phyloP scores from a whole-genome alignment of 768 basidiomycete genomes.

The Mycena maculata region DNA sequence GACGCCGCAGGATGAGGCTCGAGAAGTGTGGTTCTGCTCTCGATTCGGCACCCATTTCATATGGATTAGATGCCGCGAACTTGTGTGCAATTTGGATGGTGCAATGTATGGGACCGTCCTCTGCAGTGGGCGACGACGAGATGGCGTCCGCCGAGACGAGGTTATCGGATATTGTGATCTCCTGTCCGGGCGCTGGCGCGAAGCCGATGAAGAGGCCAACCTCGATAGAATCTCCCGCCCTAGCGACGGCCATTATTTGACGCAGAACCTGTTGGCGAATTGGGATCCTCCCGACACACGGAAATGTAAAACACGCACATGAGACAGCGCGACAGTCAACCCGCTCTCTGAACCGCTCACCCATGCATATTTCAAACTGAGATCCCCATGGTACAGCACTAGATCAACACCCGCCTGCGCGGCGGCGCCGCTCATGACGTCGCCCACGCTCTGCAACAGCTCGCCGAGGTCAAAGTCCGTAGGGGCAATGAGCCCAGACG shows the following conservation, averaged over 20 bases:
- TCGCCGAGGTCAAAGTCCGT: conserved; percentile 94
- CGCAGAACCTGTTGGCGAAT: conserved; percentile 72
- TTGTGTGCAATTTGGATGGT: conserved; percentile 64
- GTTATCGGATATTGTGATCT: conserved; percentile 25
- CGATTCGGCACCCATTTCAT: conserved; percentile 44
- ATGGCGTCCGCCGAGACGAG: conserved; percentile 37
- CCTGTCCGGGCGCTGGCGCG: conserved; percentile 36
- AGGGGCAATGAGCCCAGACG: conserved; percentile 30
- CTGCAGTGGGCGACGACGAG: conserved; percentile 39
- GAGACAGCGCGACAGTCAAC: conserved; percentile 81
- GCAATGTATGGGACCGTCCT: conserved; percentile 53
- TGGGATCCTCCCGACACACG: conserved; percentile 29
- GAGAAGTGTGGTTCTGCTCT: conserved; percentile 56
- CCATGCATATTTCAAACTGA: conserved; percentile 86
- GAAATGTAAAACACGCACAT: conserved; percentile 67
- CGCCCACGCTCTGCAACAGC: conserved; percentile 88
- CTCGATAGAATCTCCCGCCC: conserved; percentile 84
- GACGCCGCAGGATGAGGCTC: conserved; percentile 66
- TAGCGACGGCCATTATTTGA: conserved; percentile 80
- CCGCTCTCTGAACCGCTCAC: conserved; percentile 90
- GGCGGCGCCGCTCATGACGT: conserved; percentile 86
- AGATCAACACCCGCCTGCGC: conserved; percentile 89
- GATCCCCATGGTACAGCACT: conserved; percentile 91
- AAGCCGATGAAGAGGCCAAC: conserved; percentile 76
- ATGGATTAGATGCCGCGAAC: conserved; percentile 42